phyloP scores from a whole-genome alignment of 2,329 filamentous ascomycete species.

The Plenodomus biglobosus region DNA sequence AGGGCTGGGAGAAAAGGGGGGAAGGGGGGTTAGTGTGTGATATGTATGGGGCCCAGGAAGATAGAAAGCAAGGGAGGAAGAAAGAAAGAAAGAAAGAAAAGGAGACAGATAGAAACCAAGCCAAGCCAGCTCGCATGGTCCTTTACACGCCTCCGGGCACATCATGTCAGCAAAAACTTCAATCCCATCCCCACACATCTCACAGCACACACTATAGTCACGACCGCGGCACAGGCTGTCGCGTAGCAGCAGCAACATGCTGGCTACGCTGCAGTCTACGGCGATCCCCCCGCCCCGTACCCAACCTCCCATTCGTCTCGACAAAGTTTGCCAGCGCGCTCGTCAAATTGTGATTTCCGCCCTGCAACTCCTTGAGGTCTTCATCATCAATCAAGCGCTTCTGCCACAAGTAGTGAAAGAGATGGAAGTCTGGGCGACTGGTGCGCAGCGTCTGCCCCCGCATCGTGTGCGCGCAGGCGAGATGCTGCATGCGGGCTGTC shows the following conservation, averaged over 20 bases:
- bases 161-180: too few relatives aligned
- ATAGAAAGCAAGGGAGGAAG: too few relatives aligned
- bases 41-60: too few relatives aligned
- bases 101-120: too few relatives aligned
- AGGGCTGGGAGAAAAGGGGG: too few relatives aligned
- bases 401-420: constrained; percentile 37
- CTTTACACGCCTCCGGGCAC: too few relatives aligned
- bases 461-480: constrained; percentile 27
- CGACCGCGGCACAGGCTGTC: constrained; percentile 3
- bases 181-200: too few relatives aligned
- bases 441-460: constrained; percentile 27
- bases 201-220: too few relatives aligned
- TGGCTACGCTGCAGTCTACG: constrained; percentile 13
- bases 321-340: constrained; percentile 23
- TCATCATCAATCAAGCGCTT: constrained; percentile 34
- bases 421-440: constrained; percentile 30
- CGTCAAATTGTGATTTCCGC: constrained; percentile 32
- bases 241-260: constrained; percentile 12
- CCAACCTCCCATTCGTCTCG: constrained; percentile 10
- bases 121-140: too few relatives aligned
- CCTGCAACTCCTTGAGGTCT: constrained; percentile 38
- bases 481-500: constrained; percentile 32
- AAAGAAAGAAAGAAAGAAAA: too few relatives aligned
- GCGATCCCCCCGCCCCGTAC: constrained; percentile 8
- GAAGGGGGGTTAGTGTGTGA: too few relatives aligned